Evolutionary conservation across 2,329 filamentous ascomycete species (phyloP).

Genomic region (Lecanoromycetidae sp.): DNA sequence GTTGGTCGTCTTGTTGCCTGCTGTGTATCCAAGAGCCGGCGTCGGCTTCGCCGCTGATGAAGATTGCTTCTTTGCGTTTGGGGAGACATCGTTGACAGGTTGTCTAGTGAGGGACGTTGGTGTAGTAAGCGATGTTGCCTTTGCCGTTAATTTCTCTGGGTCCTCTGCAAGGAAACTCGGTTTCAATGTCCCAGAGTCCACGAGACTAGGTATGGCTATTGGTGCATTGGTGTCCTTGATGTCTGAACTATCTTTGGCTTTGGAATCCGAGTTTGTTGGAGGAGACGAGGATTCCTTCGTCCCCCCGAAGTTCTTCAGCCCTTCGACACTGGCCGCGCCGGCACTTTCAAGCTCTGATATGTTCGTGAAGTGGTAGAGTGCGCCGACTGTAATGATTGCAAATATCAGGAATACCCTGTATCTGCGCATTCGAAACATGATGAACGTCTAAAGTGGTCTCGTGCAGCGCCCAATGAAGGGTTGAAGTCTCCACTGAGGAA

Average conservation of each 20-base stretch:
- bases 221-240: constrained; percentile 4
- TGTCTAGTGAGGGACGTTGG: background rate
- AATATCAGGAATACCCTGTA: constrained; percentile 37
- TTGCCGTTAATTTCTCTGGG: background rate
- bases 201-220: constrained; percentile 3
- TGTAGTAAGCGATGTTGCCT: no score
- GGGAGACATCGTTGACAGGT: background rate
- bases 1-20: constrained; percentile 10
- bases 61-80: background rate
- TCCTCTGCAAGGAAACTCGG: background rate
- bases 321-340: constrained; percentile 16
- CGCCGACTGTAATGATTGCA: constrained; percentile 31
- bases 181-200: background rate
- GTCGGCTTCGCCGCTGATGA: background rate
- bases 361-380: constrained; percentile 40
- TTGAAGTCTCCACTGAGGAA: no score
- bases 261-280: background rate
- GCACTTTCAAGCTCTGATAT: constrained; percentile 30
- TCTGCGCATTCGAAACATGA: constrained; percentile 38
- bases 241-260: background rate
- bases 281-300: constrained; percentile 3
- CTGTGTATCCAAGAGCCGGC: background rate
- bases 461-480: no score
- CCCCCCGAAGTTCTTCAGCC: constrained; percentile 12
- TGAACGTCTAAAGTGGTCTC: constrained; percentile 13